Conservation (phyloP, 2,329 filamentous ascomycete species). For the Alternaria dauci region DNA sequence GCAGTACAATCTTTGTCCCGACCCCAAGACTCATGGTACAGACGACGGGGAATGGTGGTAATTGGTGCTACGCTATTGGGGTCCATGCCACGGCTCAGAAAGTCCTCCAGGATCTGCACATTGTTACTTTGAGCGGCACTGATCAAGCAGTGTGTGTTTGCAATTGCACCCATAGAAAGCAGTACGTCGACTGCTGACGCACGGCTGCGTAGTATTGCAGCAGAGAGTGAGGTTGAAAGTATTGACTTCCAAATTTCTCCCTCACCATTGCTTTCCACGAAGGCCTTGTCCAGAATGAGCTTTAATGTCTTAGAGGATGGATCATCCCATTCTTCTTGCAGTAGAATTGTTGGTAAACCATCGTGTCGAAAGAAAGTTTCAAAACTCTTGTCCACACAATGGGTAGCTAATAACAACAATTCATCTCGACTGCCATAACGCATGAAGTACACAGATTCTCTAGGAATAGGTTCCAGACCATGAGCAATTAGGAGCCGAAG, state of each 20-base stretch:
- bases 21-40: too few relatives aligned
- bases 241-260: not conserved
- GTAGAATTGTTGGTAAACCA: not conserved
- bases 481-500: not conserved
- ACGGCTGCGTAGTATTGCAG: not conserved
- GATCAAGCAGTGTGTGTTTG: not conserved
- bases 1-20: not conserved
- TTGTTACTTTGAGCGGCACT: not conserved
- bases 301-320: not conserved
- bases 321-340: not conserved
- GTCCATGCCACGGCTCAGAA: not conserved
- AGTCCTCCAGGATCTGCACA: not conserved
- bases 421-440: not conserved
- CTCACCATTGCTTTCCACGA: too few relatives aligned
- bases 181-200: not conserved
- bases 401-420: not conserved
- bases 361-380: not conserved
- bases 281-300: not conserved
- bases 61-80: not conserved
- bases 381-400: not conserved
- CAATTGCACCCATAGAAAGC: not conserved
- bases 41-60: too few relatives aligned
- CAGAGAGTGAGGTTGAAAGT: not conserved
- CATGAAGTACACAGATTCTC: not conserved
- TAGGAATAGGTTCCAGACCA: not conserved